These are phyloP conservation scores for Hypoxylon sp. DNA, from an alignment of 2,329 filamentous ascomycete genomes.

Conservation along the genomic window DNA sequence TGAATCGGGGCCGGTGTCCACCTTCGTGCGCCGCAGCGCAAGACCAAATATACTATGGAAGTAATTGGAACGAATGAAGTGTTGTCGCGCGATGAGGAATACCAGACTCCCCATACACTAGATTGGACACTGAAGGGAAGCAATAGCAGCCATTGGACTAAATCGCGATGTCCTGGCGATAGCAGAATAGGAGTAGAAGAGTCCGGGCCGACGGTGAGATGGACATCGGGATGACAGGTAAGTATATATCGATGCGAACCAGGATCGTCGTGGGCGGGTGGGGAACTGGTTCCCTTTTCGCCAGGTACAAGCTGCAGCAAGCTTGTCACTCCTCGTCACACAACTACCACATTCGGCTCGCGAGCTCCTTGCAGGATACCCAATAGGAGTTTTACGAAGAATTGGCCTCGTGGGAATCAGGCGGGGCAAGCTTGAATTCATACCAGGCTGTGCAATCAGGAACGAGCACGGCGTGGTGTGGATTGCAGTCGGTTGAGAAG, in stretches of 20 bases:
- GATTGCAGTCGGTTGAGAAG: constrained; percentile 41
- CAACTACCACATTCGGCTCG: constrained; percentile 39
- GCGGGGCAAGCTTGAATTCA: constrained; percentile 37
- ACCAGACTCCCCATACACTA: constrained; percentile 52
- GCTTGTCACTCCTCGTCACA: constrained; percentile 45
- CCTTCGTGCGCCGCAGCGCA: constrained; percentile 20
- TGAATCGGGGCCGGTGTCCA: constrained; percentile 11
- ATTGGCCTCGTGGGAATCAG: constrained; percentile 44
- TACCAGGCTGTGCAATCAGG: constrained; percentile 47
- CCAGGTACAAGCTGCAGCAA: constrained; percentile 45
- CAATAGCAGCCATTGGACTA: constrained; percentile 44
- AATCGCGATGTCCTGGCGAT: constrained; percentile 41
- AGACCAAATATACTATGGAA: constrained; percentile 17
- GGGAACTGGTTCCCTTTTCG: constrained; percentile 43
- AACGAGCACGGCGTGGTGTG: constrained; percentile 42
- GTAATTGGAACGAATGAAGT: constrained; percentile 37
- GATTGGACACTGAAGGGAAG: constrained; percentile 43
- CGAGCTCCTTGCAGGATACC: constrained; percentile 35
- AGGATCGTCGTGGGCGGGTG: constrained; percentile 43
- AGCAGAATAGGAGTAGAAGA: constrained; percentile 30
- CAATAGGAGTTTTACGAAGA: constrained; percentile 43
- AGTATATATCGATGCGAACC: constrained; percentile 43
- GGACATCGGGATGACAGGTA: constrained; percentile 38
- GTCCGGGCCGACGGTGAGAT: constrained; percentile 39
- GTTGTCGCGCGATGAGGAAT: constrained; percentile 49